These are phyloP conservation scores for Solioccasus polychromus DNA, from an alignment of 768 basidiomycete genomes.

Conservation along the genomic window DNA sequence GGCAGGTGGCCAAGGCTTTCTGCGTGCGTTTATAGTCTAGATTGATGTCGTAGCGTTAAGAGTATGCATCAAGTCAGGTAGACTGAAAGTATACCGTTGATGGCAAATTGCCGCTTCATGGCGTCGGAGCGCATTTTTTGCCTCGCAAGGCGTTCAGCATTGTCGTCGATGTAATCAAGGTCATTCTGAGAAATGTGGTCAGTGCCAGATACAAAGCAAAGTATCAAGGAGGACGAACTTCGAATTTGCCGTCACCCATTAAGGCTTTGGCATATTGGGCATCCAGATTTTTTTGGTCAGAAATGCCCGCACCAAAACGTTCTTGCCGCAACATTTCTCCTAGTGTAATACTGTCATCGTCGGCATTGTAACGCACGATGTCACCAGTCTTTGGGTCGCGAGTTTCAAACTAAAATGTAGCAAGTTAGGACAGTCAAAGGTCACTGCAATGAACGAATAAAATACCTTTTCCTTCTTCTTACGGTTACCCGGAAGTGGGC, in stretches of 20 bases:
- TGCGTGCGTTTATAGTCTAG: conserved; percentile 94
- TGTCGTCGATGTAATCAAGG: conserved; percentile 95
- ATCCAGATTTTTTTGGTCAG: conserved; percentile 91
- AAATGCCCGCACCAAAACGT: conserved; percentile 80
- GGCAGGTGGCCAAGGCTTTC: conserved; percentile 80
- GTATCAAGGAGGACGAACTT: conserved; percentile 43
- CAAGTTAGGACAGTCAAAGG: conserved; percentile 1
- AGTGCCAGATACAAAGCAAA: neutral
- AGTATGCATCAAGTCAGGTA: conserved; percentile 1
- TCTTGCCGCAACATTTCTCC: conserved; percentile 95
- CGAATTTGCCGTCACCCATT: conserved; percentile 83
- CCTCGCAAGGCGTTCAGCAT: conserved; percentile 87
- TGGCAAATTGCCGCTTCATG: conserved; percentile 96
- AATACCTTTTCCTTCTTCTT: conserved; percentile 72
- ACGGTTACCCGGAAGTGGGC: conserved; percentile 60
- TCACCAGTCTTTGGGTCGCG: conserved; percentile 90
- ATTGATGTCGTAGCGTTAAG: neutral
- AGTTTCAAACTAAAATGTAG: conserved; percentile 65
- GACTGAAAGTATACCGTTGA: conserved; percentile 64
- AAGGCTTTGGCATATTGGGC: conserved; percentile 86
- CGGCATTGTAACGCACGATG: conserved; percentile 81
- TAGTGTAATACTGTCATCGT: conserved; percentile 83
- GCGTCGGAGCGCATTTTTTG: conserved; percentile 96
- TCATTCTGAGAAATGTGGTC: conserved; percentile 54
- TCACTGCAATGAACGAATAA: neutral